A percentile compares a stretch with the other conserved stretches of the same genome.
Conservation (phyloP, 192 early-diverging fungal genomes). For the Glomus cerebriforme region DNA sequence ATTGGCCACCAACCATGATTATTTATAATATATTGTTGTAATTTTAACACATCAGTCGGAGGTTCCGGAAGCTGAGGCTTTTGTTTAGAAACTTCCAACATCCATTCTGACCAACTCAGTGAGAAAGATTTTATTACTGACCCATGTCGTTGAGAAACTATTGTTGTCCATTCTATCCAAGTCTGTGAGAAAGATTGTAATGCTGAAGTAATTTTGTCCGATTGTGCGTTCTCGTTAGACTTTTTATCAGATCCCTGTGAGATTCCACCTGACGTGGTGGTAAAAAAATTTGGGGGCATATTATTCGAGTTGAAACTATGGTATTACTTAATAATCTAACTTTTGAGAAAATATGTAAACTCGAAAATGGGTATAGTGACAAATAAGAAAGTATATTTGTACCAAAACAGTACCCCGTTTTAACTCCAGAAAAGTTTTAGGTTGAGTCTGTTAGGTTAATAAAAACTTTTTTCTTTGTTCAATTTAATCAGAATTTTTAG, state of each 20-base stretch:
- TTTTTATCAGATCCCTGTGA: not conserved
- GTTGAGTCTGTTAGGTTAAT: too few relatives aligned
- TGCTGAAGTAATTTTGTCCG: not conserved
- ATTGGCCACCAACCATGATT: slow-evolving; percentile 32
- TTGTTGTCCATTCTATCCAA: not conserved
- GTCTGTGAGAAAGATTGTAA: not conserved
- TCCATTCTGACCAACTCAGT: slow-evolving; percentile 28
- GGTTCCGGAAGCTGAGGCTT: slow-evolving; percentile 15
- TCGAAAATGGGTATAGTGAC: not conserved
- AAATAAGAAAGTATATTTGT: too few relatives aligned
- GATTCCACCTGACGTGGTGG: not conserved
- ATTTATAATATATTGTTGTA: slow-evolving; percentile 32
- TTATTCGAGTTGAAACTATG: not conserved
- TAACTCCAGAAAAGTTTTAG: too few relatives aligned
- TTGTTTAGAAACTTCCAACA: slow-evolving; percentile 9
- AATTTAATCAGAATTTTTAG: too few relatives aligned
- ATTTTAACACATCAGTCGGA: slow-evolving; percentile 11
- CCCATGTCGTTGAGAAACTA: not conserved
- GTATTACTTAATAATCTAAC: not conserved
- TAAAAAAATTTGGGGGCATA: not conserved
- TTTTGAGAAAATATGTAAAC: not conserved
- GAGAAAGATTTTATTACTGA: slow-evolving; percentile 6
- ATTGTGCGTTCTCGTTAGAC: not conserved
- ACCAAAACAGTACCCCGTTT: too few relatives aligned
- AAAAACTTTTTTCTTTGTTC: too few relatives aligned